A percentile compares a stretch with the other conserved stretches of the same genome.
Conservation (phyloP, 352 stramenopile genomes). For the Thalassiosira mediterranea region DNA sequence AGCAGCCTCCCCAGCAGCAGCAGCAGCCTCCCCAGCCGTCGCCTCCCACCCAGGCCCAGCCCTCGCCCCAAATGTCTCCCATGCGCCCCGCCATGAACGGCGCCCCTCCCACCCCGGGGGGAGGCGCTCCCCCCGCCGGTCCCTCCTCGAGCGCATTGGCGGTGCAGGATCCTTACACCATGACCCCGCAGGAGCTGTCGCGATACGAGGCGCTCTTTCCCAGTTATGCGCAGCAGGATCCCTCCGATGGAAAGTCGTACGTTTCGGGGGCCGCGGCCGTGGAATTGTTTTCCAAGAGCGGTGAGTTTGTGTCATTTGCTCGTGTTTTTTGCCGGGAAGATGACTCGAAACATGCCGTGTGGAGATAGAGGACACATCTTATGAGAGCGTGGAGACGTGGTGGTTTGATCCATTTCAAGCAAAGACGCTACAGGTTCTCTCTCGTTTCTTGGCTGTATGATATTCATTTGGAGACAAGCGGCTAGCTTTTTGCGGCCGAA, state of each 20-base stretch:
- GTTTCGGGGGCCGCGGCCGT: constrained; percentile 90
- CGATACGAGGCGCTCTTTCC: constrained; percentile 92
- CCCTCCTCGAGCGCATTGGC: constrained; percentile 42
- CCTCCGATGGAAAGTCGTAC: constrained; percentile 68
- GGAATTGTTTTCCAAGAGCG: constrained; percentile 89
- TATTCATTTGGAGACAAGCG: no score
- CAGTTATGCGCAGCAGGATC: constrained; percentile 89
- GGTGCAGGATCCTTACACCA: constrained; percentile 84
- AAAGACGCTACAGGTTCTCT: no score
- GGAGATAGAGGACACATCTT: no score
- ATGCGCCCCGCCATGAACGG: not conserved
- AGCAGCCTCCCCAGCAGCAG: constrained; percentile 18
- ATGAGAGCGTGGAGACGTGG: no score
- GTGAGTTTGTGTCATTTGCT: no score
- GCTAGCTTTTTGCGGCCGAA: no score
- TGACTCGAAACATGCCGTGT: no score
- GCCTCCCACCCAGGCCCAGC: not conserved
- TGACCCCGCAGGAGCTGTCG: constrained; percentile 88
- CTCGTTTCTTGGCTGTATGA: no score
- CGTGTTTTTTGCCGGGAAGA: no score
- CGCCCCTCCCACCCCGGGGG: not conserved
- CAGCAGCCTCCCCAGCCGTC: constrained; percentile 8
- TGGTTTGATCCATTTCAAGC: no score
- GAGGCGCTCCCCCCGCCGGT: not conserved
- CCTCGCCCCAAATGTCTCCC: not conserved